Evolutionary conservation across 768 basidiomycete genomes (phyloP).

Genomic region (Dictyophora rubrovolvata): DNA sequence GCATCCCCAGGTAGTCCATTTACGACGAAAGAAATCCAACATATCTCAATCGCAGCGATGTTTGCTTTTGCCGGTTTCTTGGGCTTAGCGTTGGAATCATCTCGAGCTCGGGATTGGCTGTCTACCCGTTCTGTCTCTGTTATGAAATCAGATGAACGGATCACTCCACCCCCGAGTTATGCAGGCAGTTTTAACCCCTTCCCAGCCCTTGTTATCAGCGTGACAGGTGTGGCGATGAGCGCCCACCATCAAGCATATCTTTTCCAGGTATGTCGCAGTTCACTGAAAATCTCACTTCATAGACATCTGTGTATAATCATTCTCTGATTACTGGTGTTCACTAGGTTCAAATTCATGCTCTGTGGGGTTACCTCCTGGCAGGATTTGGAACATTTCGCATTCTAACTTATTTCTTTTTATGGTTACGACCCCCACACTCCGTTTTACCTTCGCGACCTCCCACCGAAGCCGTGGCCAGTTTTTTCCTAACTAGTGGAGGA

Average conservation of each 20-base stretch:
- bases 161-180: constrained; percentile 66
- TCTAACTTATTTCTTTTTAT: constrained; percentile 91
- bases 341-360: constrained; percentile 76
- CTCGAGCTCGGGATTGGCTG: constrained; percentile 61
- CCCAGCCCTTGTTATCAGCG: constrained; percentile 86
- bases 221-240: constrained; percentile 89
- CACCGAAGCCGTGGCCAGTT: constrained; percentile 81
- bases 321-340: no score
- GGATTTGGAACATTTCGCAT: constrained; percentile 72
- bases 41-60: constrained; percentile 92
- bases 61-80: constrained; percentile 90
- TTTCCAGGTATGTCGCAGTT: constrained; percentile 52
- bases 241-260: constrained; percentile 84
- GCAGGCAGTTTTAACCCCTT: constrained; percentile 80
- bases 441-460: constrained; percentile 88
- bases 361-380: constrained; percentile 86
- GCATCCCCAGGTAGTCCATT: constrained; percentile 71
- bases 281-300: background rate
- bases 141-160: constrained; percentile 28
- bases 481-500: constrained; percentile 83
- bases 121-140: constrained; percentile 36
- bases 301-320: background rate
- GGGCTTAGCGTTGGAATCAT: constrained; percentile 85
- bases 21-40: constrained; percentile 87
- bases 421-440: constrained; percentile 74